phyloP scores from a whole-genome alignment of 192 early-diverging fungal genomes.

The Coemansia sp. region DNA sequence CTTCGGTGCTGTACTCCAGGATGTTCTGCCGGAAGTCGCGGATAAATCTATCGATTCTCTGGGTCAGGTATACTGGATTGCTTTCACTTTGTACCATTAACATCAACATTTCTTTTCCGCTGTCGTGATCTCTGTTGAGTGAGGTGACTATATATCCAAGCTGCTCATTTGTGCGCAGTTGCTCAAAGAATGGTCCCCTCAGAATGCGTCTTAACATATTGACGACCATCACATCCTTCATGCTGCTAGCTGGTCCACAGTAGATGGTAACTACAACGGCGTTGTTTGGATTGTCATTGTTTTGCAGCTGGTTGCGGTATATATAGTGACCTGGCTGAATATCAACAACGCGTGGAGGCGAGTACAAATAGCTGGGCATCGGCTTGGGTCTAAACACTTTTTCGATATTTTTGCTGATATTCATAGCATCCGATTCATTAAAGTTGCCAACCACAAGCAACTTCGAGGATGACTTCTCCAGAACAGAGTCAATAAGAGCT shows the following conservation, averaged over 20 bases:
- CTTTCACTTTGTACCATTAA: slow-evolving; percentile 81
- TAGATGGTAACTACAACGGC: slow-evolving; percentile 75
- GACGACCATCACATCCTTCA: slow-evolving; percentile 55
- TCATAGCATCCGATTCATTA: slow-evolving; percentile 59
- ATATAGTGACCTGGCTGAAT: slow-evolving; percentile 31
- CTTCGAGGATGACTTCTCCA: slow-evolving; percentile 68
- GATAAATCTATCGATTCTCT: slow-evolving; percentile 77
- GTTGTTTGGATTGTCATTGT: slow-evolving; percentile 76
- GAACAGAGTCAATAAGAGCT: slow-evolving; percentile 64
- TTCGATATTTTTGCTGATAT: slow-evolving; percentile 55
- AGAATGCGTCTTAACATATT: slow-evolving; percentile 70
- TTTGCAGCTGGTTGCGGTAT: slow-evolving; percentile 26
- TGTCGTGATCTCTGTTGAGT: neutral
- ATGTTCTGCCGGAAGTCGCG: slow-evolving; percentile 39
- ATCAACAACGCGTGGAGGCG: neutral
- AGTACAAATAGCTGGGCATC: slow-evolving; percentile 29
- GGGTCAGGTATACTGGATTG: slow-evolving; percentile 74
- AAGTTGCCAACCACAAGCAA: slow-evolving; percentile 83
- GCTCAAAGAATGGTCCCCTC: slow-evolving; percentile 80
- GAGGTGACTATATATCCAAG: slow-evolving; percentile 59
- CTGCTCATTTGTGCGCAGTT: slow-evolving; percentile 86
- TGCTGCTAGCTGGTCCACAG: slow-evolving; percentile 65
- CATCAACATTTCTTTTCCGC: slow-evolving; percentile 32
- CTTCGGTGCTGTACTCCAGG: slow-evolving; percentile 17
- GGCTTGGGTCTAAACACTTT: slow-evolving; percentile 57